Conservation (phyloP, 495 filamentous ascomycete species). For the Achaetomiella virescens region DNA sequence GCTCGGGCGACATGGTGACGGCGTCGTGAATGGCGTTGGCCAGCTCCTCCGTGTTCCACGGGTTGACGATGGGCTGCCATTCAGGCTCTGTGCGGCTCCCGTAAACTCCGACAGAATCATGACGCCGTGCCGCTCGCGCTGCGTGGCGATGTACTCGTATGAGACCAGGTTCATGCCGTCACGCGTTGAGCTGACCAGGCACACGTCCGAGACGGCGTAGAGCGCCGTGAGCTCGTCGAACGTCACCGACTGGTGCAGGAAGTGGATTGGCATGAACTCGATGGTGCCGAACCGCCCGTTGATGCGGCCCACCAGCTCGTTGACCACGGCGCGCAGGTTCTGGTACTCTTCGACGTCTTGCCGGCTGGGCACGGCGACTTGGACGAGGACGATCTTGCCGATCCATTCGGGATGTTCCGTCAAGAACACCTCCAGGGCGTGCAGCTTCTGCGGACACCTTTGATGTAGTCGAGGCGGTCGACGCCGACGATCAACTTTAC, state of each 20-base stretch:
- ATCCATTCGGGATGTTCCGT: conserved; percentile 89
- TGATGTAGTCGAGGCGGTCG: conserved; percentile 91
- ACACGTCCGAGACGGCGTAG: conserved; percentile 85
- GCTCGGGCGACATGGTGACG: conserved; percentile 78
- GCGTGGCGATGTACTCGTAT: conserved; percentile 92
- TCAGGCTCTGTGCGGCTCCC: conserved; percentile 80
- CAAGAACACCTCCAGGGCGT: conserved; percentile 84
- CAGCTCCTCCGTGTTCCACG: conserved; percentile 84
- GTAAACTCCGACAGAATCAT: conserved; percentile 92
- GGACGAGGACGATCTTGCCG: conserved; percentile 84
- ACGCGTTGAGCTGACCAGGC: conserved; percentile 82
- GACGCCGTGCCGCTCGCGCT: conserved; percentile 73
- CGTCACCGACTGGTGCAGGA: conserved; percentile 82
- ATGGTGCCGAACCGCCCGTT: conserved; percentile 90
- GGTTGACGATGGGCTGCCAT: conserved; percentile 86
- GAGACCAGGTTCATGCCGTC: conserved; percentile 97
- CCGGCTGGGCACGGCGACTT: conserved; percentile 86
- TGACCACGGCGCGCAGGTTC: conserved; percentile 82
- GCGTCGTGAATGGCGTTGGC: conserved; percentile 79
- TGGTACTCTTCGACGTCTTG: conserved; percentile 96
- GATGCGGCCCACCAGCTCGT: conserved; percentile 84
- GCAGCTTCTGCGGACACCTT: conserved; percentile 91
- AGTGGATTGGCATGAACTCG: conserved; percentile 90
- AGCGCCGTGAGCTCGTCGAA: conserved; percentile 90
- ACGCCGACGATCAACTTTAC: conserved; percentile 89